Base-by-base conservation (phyloP, 2,329 filamentous ascomycete genomes). In the Trichophyton mentagrophytes region DNA sequence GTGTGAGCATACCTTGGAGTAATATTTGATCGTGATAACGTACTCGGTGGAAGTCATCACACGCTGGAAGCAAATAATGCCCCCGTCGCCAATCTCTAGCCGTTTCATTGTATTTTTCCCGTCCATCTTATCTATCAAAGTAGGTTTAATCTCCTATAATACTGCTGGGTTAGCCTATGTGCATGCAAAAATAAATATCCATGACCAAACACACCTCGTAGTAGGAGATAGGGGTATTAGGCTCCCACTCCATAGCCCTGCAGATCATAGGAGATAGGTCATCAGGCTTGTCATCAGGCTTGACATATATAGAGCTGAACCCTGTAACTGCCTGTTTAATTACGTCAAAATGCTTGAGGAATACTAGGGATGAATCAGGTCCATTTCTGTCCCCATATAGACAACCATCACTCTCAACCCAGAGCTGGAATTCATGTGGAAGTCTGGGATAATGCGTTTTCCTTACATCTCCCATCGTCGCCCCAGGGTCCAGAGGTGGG, bases 51-150 rank as follows among this genome's bases (percentile, higher is more conserved):
- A 27, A 27, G 20, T 15, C 15, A 36, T 27, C 1, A 4, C 7
- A 13, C 22, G 22, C 72, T 99, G 93, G 76, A 97, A 96, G 70
- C 91, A 96, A 60, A 99, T 85, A 66, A 99, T 95, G 70, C 99
- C 93, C 58, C 93, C 93, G 68, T 99, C 91, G 71, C 97, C 92
- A 25, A 99, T 87, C 72, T 99, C 95, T 1, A 93, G 93, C 62
- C 88, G 85, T 66, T 90, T 88, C 62, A 99, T 80, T 0, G 90
- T 89, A 69, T 90, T 85, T 76, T 96, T 96, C 0, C 86, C 82
- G 75, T 96, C 97, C 79, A 99, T 87, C 3, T 83, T 81, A 70
- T 99, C 93, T 66, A 99, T 96, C 90, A 97, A 97, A 63, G 85
- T 89, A 58, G 91, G 90, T 75, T 97, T 97, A 75, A 99, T 97